phyloP scores from a whole-genome alignment of 2,329 filamentous ascomycete species.

The Phyllachora maydis region DNA sequence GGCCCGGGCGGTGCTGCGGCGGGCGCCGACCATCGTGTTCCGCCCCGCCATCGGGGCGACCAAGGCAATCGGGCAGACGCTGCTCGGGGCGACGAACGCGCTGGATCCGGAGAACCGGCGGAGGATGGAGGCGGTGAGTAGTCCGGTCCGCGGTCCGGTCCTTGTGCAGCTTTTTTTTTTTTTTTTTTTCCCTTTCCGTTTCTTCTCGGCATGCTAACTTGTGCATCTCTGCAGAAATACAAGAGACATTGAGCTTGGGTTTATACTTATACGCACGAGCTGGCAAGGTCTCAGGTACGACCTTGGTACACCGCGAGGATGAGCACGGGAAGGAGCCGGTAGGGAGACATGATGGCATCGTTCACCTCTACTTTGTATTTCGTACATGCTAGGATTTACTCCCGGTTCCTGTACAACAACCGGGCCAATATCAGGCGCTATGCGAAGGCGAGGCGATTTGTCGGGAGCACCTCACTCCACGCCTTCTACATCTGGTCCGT shows the following conservation, averaged over 20 bases:
- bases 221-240: slow-evolving; percentile 25
- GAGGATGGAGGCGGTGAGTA: slow-evolving; percentile 76
- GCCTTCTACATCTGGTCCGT: too few species aligned
- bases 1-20: slow-evolving; percentile 54
- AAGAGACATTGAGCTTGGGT: slow-evolving; percentile 23
- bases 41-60: slow-evolving; percentile 78
- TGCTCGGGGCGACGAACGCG: slow-evolving; percentile 82
- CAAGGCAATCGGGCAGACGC: slow-evolving; percentile 70
- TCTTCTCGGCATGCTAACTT: slow-evolving; percentile 3
- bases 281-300: too few species aligned
- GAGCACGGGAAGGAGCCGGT: too few species aligned
- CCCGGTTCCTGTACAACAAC: too few species aligned
- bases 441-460: too few species aligned
- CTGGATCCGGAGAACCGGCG: slow-evolving; percentile 67
- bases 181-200: not conserved
- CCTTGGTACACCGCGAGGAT: too few species aligned
- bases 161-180: not conserved
- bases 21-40: slow-evolving; percentile 84
- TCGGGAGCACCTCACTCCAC: too few species aligned
- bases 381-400: too few species aligned
- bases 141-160: not conserved
- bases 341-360: too few species aligned
- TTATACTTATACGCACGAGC: too few species aligned
- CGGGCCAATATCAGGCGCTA: too few species aligned
- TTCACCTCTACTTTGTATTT: too few species aligned